These are phyloP conservation scores for Globisporangium lucens DNA, from an alignment of 352 stramenopile species.

Conservation along the genomic window DNA sequence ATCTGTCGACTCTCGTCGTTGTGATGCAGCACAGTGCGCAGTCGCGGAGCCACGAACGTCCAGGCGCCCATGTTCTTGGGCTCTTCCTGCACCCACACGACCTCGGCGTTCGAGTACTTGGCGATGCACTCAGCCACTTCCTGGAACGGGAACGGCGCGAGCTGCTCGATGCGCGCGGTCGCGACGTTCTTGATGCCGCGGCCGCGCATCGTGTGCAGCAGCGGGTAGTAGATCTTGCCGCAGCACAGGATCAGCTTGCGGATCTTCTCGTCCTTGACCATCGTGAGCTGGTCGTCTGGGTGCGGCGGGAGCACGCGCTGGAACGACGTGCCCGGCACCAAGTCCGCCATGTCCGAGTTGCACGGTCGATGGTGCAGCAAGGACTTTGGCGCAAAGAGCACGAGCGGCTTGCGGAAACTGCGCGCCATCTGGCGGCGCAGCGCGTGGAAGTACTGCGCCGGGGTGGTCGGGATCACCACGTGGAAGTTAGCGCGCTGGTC, in stretches of 20 bases:
- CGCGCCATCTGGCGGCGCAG: conserved; percentile 83
- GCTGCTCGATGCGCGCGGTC: conserved; percentile 76
- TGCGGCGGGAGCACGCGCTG: conserved; percentile 71
- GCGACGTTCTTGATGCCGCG: conserved; percentile 61
- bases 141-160: conserved; percentile 98
- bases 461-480: conserved; percentile 78
- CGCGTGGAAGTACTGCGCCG: conserved; percentile 97
- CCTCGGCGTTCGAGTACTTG: conserved; percentile 93
- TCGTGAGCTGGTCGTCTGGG: conserved; percentile 60
- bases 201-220: conserved; percentile 57
- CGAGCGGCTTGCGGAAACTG: conserved; percentile 74
- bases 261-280: conserved; percentile 66
- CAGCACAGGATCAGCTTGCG: conserved; percentile 77
- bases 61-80: conserved; percentile 99
- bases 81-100: conserved; percentile 98
- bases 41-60: conserved; percentile 88
- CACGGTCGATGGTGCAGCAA: conserved; percentile 80
- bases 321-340: conserved; percentile 55
- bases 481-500: conserved; percentile 70
- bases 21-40: conserved; percentile 93
- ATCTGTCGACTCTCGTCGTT: conserved; percentile 54
- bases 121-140: conserved; percentile 88
- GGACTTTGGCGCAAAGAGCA: conserved; percentile 83
- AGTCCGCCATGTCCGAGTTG: conserved; percentile 69
- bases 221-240: conserved; percentile 84